phyloP scores from a whole-genome alignment of 352 stramenopile species.

The Globisporangium acanthophoron region DNA sequence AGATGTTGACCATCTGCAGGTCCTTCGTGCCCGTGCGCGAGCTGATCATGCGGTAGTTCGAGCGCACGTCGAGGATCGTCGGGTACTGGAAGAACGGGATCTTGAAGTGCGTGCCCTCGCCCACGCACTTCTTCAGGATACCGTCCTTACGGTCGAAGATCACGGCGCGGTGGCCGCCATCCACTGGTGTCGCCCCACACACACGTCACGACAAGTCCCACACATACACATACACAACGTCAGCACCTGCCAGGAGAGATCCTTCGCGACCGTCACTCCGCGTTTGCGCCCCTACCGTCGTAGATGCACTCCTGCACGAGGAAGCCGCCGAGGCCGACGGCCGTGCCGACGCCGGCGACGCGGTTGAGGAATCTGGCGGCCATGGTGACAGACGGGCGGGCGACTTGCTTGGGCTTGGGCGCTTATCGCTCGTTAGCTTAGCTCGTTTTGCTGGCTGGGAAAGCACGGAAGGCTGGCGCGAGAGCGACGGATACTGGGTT shows the following conservation, averaged over 20 bases:
- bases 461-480: neutral
- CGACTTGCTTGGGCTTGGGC: neutral
- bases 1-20: conserved; percentile 99
- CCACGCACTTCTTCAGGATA: conserved; percentile 93
- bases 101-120: conserved; percentile 99
- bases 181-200: conserved; percentile 61
- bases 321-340: conserved; percentile 64
- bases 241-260: neutral
- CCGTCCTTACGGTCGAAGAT: conserved; percentile 99
- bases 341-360: conserved; percentile 43
- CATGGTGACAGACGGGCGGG: conserved; percentile 26
- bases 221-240: neutral
- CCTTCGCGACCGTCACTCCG: neutral
- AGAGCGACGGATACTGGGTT: neutral
- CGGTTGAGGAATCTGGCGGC: conserved; percentile 73
- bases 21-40: conserved; percentile 98
- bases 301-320: conserved; percentile 78
- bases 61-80: conserved; percentile 98
- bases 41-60: conserved; percentile 96
- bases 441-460: conserved; percentile 2
- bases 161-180: conserved; percentile 97
- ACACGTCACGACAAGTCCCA: conserved; percentile 7
- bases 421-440: conserved; percentile 4
- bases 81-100: conserved; percentile 98
- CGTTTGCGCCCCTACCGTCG: conserved; percentile 44